Percentiles rank a stretch among this genome's conserved stretches.
Evolutionary conservation across 2,329 filamentous ascomycete genomes (phyloP).

Genomic region (Septoria linicola): DNA sequence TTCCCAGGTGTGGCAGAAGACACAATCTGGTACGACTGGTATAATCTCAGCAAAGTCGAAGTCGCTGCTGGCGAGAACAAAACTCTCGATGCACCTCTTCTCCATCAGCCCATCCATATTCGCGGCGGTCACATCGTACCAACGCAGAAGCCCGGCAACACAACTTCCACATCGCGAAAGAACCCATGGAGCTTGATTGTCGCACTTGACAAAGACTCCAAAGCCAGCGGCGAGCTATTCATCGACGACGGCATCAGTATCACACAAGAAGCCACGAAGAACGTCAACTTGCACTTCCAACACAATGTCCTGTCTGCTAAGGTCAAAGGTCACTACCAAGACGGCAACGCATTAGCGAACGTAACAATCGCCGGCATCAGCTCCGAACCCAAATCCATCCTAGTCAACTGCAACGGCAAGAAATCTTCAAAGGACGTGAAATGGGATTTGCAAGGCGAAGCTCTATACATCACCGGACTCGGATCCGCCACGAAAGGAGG

Average conservation of each 20-base stretch:
- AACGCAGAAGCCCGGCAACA: conserved; percentile 27
- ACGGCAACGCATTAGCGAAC: conserved; percentile 30
- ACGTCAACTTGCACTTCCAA: conserved; percentile 42
- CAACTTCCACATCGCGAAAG: conserved; percentile 20
- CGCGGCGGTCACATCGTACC: conserved; percentile 31
- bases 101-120: conserved; percentile 31
- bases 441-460: conserved; percentile 14
- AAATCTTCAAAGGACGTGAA: conserved; percentile 1
- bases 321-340: conserved; percentile 27
- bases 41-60: conserved; percentile 58
- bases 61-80: conserved; percentile 45
- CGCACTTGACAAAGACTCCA: conserved; percentile 12
- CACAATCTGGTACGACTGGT: conserved; percentile 74
- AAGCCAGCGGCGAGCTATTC: conserved; percentile 14
- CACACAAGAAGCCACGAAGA: conserved; percentile 53
- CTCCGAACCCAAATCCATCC: conserved; percentile 11
- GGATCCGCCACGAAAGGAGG: conserved; percentile 20
- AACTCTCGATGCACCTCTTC: conserved; percentile 30
- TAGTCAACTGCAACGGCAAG: conserved; percentile 7
- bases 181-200: conserved; percentile 26
- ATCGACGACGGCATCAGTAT: conserved; percentile 71
- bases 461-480: conserved; percentile 23
- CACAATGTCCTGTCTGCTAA: conserved; percentile 26
- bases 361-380: conserved; percentile 32
- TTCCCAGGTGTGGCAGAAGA: conserved; percentile 63